Evolutionary conservation across 129 eudicot genomes (phyloP).

Genomic region (Tagetes patula): DNA sequence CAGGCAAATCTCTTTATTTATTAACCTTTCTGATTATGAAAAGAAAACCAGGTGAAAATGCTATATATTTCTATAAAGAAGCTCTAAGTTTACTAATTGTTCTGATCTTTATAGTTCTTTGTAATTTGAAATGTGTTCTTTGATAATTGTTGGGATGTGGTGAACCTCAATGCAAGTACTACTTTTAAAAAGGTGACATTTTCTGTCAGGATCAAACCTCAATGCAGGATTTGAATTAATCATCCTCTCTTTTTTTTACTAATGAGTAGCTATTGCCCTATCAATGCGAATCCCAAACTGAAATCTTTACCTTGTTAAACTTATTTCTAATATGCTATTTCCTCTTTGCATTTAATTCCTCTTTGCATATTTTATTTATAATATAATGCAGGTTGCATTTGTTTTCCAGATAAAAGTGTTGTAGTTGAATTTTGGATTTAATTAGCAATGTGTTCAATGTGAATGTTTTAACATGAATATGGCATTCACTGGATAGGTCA

Average conservation of each 20-base stretch:
- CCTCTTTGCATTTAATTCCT: not conserved
- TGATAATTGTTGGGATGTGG: not conserved
- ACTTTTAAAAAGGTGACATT: not conserved
- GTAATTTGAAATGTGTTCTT: not conserved
- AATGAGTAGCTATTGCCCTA: not conserved
- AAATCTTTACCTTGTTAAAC: not conserved
- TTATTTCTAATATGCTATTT: conserved; percentile 1
- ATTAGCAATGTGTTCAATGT: not conserved
- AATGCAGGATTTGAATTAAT: not conserved
- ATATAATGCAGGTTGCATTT: not conserved
- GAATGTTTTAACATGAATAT: not conserved
- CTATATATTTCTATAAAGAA: not conserved
- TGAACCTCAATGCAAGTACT: conserved; percentile 3
- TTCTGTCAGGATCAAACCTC: not conserved
- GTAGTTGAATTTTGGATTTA: not conserved
- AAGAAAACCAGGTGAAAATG: not conserved
- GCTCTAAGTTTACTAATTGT: not conserved
- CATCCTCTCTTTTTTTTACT: not conserved
- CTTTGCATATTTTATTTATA: not conserved
- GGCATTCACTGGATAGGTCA: conserved; percentile 48
- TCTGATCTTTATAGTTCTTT: not conserved
- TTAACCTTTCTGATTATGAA: not conserved
- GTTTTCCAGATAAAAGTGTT: not conserved
- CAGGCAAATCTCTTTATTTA: not conserved
- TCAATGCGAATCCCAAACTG: not conserved